Percentiles rank a stretch among this genome's conserved stretches.
Conservation (phyloP, 1,284 basidiomycete genomes). For the Golubevia sp. region DNA sequence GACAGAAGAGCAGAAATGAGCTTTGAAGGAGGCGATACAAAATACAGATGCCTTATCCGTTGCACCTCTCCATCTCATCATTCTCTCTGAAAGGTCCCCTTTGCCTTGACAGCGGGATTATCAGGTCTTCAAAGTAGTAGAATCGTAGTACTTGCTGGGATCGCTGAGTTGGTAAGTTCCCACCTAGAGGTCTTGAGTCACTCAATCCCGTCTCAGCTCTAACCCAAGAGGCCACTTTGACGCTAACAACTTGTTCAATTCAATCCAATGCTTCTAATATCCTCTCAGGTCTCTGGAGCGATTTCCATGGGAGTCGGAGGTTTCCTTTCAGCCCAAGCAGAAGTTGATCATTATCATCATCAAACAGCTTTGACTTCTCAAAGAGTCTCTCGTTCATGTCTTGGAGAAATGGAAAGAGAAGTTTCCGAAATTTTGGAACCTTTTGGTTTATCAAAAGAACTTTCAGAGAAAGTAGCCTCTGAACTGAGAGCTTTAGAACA, state of each 20-base stretch:
- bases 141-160: slow-evolving; percentile 45
- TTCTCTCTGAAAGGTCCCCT: slow-evolving; percentile 23
- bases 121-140: slow-evolving; percentile 36
- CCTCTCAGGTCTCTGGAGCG: neutral
- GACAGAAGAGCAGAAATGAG: too few species aligned
- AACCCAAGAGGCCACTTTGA: too few species aligned
- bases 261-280: neutral
- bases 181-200: neutral
- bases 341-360: slow-evolving; percentile 38
- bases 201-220: slow-evolving; percentile 22
- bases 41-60: neutral
- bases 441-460: slow-evolving; percentile 31
- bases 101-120: slow-evolving; percentile 49
- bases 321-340: slow-evolving; percentile 46
- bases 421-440: slow-evolving; percentile 36
- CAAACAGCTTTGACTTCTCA: slow-evolving; percentile 20
- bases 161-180: slow-evolving; percentile 41
- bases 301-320: slow-evolving; percentile 49
- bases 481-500: slow-evolving; percentile 2
- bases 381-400: slow-evolving; percentile 31
- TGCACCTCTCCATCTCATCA: neutral
- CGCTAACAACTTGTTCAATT: too few species aligned
- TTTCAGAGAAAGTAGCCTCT: slow-evolving; percentile 31
- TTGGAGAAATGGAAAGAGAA: slow-evolving; percentile 37
- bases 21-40: too few species aligned